A percentile compares a stretch with the other conserved stretches of the same genome.
Evolutionary conservation across 345 rosid species (phyloP).

Genomic region (Orychophragmus violaceus): DNA sequence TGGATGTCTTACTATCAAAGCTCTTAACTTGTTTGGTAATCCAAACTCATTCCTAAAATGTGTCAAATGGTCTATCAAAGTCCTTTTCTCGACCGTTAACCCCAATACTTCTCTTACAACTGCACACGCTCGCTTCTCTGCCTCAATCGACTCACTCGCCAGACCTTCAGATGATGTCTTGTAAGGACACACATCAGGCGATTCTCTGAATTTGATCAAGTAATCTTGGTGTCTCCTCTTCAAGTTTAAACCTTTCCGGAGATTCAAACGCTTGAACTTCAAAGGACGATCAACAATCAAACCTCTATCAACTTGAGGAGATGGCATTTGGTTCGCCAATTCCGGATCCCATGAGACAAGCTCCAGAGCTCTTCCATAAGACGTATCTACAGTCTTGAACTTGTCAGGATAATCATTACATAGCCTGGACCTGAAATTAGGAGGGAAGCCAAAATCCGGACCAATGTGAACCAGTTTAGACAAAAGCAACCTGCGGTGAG

Average conservation of each 20-base stretch:
- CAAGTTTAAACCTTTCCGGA: conserved; percentile 69
- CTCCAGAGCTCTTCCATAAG: conserved; percentile 81
- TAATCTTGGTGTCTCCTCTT: conserved; percentile 55
- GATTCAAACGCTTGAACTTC: conserved; percentile 71
- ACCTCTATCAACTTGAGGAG: conserved; percentile 30
- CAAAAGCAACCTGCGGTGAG: conserved; percentile 60
- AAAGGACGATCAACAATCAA: conserved; percentile 81
- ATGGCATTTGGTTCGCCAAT: conserved; percentile 46
- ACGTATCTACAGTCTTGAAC: conserved; percentile 71
- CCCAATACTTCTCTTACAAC: conserved; percentile 68
- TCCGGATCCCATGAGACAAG: conserved; percentile 71
- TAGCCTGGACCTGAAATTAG: conserved; percentile 80
- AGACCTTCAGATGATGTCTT: conserved; percentile 39
- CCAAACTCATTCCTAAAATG: conserved; percentile 82
- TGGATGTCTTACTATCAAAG: conserved; percentile 72
- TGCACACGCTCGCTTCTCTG: conserved; percentile 79
- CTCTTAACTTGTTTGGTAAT: conserved; percentile 66
- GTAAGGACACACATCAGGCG: conserved; percentile 68
- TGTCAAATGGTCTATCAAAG: conserved; percentile 76
- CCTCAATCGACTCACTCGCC: conserved; percentile 50
- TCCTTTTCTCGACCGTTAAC: conserved; percentile 65
- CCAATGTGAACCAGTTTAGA: conserved; percentile 82
- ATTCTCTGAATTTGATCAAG: conserved; percentile 59
- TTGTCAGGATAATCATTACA: conserved; percentile 71
- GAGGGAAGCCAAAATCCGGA: conserved; percentile 82